phyloP scores from a whole-genome alignment of 2,329 filamentous ascomycete species.

The Elsinoe australis region DNA sequence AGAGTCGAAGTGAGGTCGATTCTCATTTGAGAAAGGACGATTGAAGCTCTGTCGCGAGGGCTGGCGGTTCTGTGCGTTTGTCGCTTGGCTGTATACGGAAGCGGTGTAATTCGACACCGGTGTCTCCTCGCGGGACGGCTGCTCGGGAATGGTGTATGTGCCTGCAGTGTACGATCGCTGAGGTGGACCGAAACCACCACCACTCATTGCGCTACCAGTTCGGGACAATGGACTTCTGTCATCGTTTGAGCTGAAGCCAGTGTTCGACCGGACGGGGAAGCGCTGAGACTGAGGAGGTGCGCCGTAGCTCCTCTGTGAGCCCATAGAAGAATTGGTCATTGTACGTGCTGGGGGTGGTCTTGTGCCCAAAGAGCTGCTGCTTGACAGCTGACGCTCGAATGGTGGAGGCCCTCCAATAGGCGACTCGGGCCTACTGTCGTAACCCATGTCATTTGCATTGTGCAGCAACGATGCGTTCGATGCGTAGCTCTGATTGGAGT shows the following conservation, averaged over 20 bases:
- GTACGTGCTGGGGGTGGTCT: conserved; percentile 10
- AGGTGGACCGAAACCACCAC: conserved; percentile 19
- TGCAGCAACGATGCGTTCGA: conserved; percentile 57
- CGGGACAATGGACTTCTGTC: conserved; percentile 20
- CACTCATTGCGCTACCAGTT: conserved; percentile 20
- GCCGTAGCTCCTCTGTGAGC: conserved; percentile 6
- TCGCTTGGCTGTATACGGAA: conserved; percentile 20
- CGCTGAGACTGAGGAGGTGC: conserved; percentile 11
- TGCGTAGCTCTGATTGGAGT: conserved; percentile 50
- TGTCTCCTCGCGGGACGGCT: conserved; percentile 21
- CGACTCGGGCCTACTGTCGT: conserved; percentile 16
- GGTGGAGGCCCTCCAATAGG: conserved; percentile 4
- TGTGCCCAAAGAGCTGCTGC: not conserved
- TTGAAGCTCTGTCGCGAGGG: conserved; percentile 16
- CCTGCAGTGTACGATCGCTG: conserved; percentile 25
- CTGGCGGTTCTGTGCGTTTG: conserved; percentile 12
- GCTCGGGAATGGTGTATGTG: conserved; percentile 21
- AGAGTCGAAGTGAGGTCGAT: conserved; percentile 13
- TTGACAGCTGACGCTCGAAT: conserved; percentile 18
- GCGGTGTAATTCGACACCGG: conserved; percentile 19
- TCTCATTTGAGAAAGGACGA: conserved; percentile 13
- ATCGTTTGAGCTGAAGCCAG: conserved; percentile 23
- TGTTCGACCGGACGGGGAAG: conserved; percentile 22
- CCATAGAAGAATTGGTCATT: conserved; percentile 15
- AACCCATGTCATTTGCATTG: conserved; percentile 54